Conservation (phyloP, 805 yeast species). For the Starmerella apicola region DNA sequence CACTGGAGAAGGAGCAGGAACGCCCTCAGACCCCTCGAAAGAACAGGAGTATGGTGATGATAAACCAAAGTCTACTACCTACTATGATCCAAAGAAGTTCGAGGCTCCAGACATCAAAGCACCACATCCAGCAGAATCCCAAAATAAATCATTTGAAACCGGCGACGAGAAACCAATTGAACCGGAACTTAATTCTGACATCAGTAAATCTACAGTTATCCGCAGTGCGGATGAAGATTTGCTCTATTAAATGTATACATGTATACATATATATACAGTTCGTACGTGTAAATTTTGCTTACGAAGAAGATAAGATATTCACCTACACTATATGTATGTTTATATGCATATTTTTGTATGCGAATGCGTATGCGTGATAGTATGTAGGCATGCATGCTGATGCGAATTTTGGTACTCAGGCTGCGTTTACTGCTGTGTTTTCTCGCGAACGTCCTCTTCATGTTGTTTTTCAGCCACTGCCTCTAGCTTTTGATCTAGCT, state of each 20-base stretch:
- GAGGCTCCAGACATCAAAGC: too few relatives aligned
- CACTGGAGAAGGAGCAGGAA: too few relatives aligned
- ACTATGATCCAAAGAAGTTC: constrained; percentile 1
- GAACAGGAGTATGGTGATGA: background rate
- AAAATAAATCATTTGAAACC: background rate
- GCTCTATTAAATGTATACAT: background rate
- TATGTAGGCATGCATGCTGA: background rate
- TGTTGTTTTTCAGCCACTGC: background rate
- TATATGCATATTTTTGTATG: background rate
- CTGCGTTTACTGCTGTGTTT: background rate
- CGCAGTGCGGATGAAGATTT: constrained; percentile 2
- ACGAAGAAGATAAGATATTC: background rate
- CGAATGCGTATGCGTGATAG: background rate
- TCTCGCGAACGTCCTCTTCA: background rate
- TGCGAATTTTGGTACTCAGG: background rate
- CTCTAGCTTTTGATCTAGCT: constrained; percentile 7
- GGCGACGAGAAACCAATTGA: too few relatives aligned
- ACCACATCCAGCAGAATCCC: background rate
- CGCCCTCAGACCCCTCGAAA: background rate
- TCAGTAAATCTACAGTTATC: background rate
- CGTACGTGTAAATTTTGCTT: background rate
- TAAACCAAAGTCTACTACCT: background rate
- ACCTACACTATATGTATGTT: background rate
- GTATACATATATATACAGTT: background rate
- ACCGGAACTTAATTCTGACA: too few relatives aligned